Percentiles rank a stretch among this genome's conserved stretches.
phyloP scores from a whole-genome alignment of 176 grass and related monocot species.

The Musa itinerans region DNA sequence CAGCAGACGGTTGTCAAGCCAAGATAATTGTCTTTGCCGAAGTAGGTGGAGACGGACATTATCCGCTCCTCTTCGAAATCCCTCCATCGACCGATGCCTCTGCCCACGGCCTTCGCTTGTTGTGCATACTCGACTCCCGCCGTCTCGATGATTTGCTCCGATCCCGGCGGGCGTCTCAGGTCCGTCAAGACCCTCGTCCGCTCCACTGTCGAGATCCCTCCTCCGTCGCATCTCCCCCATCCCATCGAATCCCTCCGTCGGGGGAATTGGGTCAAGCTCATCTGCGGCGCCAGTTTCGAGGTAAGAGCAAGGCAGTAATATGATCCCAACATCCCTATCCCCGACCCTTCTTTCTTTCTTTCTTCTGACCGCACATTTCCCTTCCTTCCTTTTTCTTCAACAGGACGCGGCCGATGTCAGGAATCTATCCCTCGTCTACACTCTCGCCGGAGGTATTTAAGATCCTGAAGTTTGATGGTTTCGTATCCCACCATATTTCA shows the following conservation, averaged over 20 bases:
- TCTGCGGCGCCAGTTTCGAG: conserved; percentile 97
- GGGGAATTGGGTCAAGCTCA: conserved; percentile 93
- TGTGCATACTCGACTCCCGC: neutral
- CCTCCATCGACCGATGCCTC: neutral
- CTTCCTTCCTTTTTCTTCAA: neutral
- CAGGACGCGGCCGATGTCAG: conserved; percentile 79
- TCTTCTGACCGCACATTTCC: neutral
- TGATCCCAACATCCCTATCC: too few relatives aligned
- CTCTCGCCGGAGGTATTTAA: conserved; percentile 64
- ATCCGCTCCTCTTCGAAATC: too few relatives aligned
- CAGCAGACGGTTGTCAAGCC: too few relatives aligned
- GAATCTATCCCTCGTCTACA: conserved; percentile 84
- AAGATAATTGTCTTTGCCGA: too few relatives aligned
- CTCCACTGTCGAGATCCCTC: neutral
- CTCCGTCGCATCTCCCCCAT: conserved; percentile 18
- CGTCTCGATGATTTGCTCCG: neutral
- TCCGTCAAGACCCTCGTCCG: conserved; percentile 33
- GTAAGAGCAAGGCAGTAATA: conserved; percentile 7
- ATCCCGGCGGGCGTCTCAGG: conserved; percentile 13
- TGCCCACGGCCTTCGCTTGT: neutral
- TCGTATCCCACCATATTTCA: neutral
- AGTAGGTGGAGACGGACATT: too few relatives aligned
- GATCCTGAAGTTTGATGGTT: too few relatives aligned
- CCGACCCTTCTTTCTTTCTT: neutral
- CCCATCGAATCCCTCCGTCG: conserved; percentile 58